A percentile compares a stretch with the other conserved stretches of the same genome.
phyloP scores from a whole-genome alignment of 257 asterid species.

The Lithospermum erythrorhizon region DNA sequence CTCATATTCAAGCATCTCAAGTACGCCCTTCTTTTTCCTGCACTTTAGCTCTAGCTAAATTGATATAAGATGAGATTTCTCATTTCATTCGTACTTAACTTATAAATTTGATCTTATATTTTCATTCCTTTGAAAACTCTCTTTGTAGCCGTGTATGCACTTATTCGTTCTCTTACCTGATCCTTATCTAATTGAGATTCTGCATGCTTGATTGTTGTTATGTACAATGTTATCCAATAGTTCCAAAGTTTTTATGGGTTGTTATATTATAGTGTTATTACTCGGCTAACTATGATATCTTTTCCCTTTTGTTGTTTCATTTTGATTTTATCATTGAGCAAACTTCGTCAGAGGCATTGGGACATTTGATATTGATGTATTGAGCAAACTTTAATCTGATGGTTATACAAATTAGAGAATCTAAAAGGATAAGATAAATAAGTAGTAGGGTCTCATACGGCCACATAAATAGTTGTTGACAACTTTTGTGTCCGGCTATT shows the following conservation, averaged over 20 bases:
- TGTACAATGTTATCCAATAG: background rate
- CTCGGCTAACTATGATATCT: too few species aligned
- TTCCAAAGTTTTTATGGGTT: background rate
- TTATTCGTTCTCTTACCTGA: background rate
- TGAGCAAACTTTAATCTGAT: background rate
- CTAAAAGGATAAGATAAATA: background rate
- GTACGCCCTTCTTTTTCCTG: conserved; percentile 19
- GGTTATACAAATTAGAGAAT: background rate
- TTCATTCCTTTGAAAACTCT: too few species aligned
- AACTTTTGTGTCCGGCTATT: background rate
- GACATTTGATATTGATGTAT: too few species aligned
- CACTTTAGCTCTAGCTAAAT: background rate
- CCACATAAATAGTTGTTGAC: background rate
- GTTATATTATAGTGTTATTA: too few species aligned
- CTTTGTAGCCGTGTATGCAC: too few species aligned
- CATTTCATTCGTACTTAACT: background rate
- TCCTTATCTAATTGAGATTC: background rate
- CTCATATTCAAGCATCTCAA: conserved; percentile 85
- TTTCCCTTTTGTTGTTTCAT: too few species aligned
- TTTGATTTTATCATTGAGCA: too few species aligned
- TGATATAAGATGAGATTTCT: background rate
- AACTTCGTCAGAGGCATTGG: too few species aligned
- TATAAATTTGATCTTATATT: too few species aligned
- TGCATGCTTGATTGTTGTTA: background rate
- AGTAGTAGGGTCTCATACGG: background rate